Conservation (phyloP, 2,329 filamentous ascomycete genomes). For the Dactylellina haptotyla region DNA sequence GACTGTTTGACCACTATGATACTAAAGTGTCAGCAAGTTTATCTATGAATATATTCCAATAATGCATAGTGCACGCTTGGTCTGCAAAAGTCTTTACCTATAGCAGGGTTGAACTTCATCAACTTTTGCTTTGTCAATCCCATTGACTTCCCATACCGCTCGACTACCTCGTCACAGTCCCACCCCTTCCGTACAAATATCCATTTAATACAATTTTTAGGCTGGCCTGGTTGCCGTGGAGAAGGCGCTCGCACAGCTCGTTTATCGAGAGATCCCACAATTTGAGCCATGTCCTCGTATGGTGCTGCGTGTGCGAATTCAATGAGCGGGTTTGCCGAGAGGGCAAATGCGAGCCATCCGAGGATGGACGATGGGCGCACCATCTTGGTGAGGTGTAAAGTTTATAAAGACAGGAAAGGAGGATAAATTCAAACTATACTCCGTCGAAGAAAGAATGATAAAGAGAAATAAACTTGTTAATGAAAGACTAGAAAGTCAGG, state of each 20-base stretch:
- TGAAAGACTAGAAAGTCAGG: too few relatives aligned
- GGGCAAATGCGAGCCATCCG: not conserved
- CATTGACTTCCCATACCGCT: not conserved
- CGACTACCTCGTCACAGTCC: constrained; percentile 8
- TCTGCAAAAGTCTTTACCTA: not conserved
- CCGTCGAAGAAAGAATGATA: too few relatives aligned
- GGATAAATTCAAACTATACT: too few relatives aligned
- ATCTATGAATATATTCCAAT: too few relatives aligned
- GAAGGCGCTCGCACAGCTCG: not conserved
- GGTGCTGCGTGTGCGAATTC: not conserved
- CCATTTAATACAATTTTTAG: constrained; percentile 15
- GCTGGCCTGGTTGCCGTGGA: constrained; percentile 14
- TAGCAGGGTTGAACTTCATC: not conserved
- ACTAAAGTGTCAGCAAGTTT: too few relatives aligned
- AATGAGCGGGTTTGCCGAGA: constrained; percentile 1
- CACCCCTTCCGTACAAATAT: constrained; percentile 18
- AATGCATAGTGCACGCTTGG: too few relatives aligned
- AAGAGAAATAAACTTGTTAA: too few relatives aligned
- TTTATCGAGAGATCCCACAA: not conserved
- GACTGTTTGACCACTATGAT: too few relatives aligned
- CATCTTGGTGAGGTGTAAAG: not conserved
- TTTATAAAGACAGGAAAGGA: too few relatives aligned
- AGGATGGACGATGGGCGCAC: not conserved
- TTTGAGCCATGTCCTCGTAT: not conserved
- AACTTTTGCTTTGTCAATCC: constrained; percentile 1